These are phyloP conservation scores for Colletotrichum sp. DNA, from an alignment of 2,329 filamentous ascomycete genomes.

Conservation along the genomic window DNA sequence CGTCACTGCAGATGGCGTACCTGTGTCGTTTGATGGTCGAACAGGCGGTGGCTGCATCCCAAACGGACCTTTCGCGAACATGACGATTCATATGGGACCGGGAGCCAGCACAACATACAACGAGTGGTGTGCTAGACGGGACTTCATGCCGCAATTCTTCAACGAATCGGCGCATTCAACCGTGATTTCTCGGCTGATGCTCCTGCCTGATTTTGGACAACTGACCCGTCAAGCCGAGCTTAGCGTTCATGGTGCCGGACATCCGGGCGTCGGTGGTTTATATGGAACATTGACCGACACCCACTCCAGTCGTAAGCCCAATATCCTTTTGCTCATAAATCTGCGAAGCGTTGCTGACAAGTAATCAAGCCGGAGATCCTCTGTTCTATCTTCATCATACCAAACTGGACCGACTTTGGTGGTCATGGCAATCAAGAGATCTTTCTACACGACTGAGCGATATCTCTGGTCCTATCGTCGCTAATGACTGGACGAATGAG, in stretches of 20 bases:
- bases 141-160: not conserved
- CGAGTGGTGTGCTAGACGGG: not conserved
- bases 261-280: not conserved
- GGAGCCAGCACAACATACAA: not conserved
- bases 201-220: not conserved
- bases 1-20: not conserved
- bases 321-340: not conserved
- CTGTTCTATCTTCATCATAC: not conserved
- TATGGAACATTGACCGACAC: not conserved
- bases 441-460: not conserved
- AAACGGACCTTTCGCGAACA: not conserved
- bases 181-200: not conserved
- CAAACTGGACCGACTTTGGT: not conserved
- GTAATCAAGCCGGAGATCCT: not conserved
- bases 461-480: not conserved
- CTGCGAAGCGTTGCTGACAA: not conserved
- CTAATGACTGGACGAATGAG: not conserved
- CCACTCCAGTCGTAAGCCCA: not conserved
- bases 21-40: not conserved
- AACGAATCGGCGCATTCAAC: not conserved
- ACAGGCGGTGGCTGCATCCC: not conserved
- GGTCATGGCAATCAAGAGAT: not conserved
- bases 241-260: not conserved
- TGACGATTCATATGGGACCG: not conserved
- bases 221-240: not conserved